Conservation (phyloP, 306 rosid genomes). For the Medicago truncatula region DNA sequence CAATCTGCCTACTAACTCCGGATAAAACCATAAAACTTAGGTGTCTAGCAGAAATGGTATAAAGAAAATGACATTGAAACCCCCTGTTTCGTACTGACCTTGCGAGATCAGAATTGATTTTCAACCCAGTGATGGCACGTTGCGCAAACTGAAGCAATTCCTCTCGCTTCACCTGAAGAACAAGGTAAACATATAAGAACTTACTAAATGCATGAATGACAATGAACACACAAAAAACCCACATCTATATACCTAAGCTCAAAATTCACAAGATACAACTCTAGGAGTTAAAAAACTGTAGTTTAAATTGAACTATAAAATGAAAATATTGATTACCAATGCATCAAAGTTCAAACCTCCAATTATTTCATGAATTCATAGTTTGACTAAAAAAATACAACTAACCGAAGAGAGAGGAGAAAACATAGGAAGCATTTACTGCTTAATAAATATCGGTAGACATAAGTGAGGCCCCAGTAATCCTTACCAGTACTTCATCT, state of each 20-base stretch:
- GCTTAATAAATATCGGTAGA: constrained; percentile 4
- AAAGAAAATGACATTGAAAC: constrained; percentile 32
- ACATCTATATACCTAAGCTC: neutral
- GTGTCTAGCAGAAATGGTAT: constrained; percentile 6
- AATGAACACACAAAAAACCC: constrained; percentile 25
- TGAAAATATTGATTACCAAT: constrained; percentile 14
- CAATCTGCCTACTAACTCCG: constrained; percentile 21
- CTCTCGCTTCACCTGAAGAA: constrained; percentile 89
- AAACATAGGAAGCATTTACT: constrained; percentile 1
- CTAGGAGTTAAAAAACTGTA: constrained; percentile 23
- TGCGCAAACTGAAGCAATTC: constrained; percentile 99
- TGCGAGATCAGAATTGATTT: constrained; percentile 71
- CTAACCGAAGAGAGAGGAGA: neutral
- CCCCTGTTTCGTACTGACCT: constrained; percentile 63
- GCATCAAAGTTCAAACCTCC: constrained; percentile 28
- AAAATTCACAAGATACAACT: constrained; percentile 7
- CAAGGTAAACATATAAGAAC: constrained; percentile 28
- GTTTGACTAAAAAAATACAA: constrained; percentile 2
- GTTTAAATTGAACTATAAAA: constrained; percentile 30
- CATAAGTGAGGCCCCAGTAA: constrained; percentile 6
- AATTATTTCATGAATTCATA: constrained; percentile 33
- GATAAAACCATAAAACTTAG: constrained; percentile 6
- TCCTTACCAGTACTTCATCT: constrained; percentile 94
- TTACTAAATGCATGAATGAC: constrained; percentile 5
- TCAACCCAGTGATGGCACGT: constrained; percentile 92